phyloP scores from a whole-genome alignment of 345 rosid species.

The Populus euphratica region DNA sequence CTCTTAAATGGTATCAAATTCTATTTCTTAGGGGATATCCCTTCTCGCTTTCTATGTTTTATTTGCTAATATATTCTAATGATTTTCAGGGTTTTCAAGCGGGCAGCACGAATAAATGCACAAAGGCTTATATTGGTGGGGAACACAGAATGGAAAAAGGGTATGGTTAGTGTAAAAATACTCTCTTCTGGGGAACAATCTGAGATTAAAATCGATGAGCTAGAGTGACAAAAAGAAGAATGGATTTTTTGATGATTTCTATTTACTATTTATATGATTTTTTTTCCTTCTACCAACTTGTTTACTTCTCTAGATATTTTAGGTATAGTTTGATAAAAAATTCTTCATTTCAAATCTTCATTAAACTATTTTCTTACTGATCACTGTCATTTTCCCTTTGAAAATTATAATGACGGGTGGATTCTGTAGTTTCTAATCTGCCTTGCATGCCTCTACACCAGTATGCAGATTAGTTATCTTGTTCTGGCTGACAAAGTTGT shows the following conservation, averaged over 20 bases:
- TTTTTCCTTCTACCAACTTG: not conserved
- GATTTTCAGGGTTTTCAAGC: slow-evolving; percentile 72
- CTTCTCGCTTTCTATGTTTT: not conserved
- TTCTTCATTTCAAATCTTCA: not conserved
- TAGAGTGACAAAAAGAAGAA: slow-evolving; percentile 32
- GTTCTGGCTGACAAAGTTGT: too few relatives aligned
- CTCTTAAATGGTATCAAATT: slow-evolving; percentile 63
- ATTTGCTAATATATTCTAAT: not conserved
- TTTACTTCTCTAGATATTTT: not conserved
- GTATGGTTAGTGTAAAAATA: slow-evolving; percentile 73
- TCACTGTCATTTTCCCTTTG: too few relatives aligned
- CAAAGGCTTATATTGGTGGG: slow-evolving; percentile 78
- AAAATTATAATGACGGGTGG: too few relatives aligned
- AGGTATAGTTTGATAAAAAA: not conserved
- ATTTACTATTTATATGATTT: not conserved
- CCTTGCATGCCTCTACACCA: too few relatives aligned
- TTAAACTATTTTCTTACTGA: too few relatives aligned
- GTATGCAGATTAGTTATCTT: too few relatives aligned
- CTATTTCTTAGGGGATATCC: not conserved
- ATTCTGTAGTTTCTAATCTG: too few relatives aligned
- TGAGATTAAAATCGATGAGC: slow-evolving; percentile 67
- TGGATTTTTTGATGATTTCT: not conserved
- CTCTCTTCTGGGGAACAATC: slow-evolving; percentile 70
- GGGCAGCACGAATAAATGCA: slow-evolving; percentile 78
- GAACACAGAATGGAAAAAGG: slow-evolving; percentile 70